Percentiles rank a stretch among this genome's conserved stretches.
Evolutionary conservation across 805 yeast genomes (phyloP).

Genomic region (Saccharomycopsis sp.): DNA sequence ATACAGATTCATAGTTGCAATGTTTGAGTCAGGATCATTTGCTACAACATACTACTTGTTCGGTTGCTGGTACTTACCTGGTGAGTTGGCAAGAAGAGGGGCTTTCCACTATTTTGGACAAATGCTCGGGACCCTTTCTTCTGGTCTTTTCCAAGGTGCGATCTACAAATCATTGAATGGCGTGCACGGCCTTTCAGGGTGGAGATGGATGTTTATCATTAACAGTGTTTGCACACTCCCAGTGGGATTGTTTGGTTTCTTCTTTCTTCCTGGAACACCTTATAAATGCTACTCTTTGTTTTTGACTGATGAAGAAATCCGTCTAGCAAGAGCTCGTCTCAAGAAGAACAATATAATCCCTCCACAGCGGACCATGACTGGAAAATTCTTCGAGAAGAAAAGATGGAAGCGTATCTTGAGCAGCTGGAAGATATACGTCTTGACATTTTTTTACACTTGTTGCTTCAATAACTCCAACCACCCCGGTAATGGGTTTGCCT

Average conservation of each 20-base stretch:
- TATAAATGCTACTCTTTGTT: constrained; percentile 45
- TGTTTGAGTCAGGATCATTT: constrained; percentile 60
- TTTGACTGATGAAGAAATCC: constrained; percentile 50
- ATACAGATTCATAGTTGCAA: constrained; percentile 59
- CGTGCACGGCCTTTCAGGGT: constrained; percentile 46
- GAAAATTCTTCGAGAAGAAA: constrained; percentile 33
- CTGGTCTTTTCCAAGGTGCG: constrained; percentile 57
- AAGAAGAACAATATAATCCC: constrained; percentile 30
- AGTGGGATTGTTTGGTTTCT: constrained; percentile 39
- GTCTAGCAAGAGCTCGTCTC: constrained; percentile 42
- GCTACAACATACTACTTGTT: constrained; percentile 55
- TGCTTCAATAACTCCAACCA: constrained; percentile 54
- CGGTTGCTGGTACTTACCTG: constrained; percentile 52
- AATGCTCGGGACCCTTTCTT: constrained; percentile 52
- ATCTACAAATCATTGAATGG: constrained; percentile 43
- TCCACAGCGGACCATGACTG: constrained; percentile 23
- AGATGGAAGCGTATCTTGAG: constrained; percentile 48
- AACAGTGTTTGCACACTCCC: constrained; percentile 55
- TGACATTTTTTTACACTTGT: constrained; percentile 46
- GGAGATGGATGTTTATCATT: constrained; percentile 71
- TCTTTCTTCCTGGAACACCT: constrained; percentile 59
- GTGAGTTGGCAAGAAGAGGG: constrained; percentile 54
- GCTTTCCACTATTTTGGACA: constrained; percentile 57
- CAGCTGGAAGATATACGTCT: constrained; percentile 52
- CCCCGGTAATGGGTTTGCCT: constrained; percentile 43